Percentiles rank a stretch among this genome's conserved stretches.
These are phyloP conservation scores for Metarhizium robertsii DNA, from an alignment of 2,329 filamentous ascomycete genomes.

Conservation along the genomic window DNA sequence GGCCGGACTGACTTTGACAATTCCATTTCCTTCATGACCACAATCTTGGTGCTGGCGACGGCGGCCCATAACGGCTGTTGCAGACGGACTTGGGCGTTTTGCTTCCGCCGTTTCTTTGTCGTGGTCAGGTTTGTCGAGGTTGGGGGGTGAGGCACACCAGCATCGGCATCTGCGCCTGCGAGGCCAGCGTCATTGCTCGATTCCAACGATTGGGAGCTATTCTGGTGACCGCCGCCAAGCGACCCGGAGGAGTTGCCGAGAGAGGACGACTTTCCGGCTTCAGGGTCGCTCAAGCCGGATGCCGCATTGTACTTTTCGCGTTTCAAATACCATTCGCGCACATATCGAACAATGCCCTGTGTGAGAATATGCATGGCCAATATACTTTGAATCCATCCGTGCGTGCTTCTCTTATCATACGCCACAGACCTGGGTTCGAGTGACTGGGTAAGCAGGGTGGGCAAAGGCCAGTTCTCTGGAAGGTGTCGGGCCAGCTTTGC, in stretches of 20 bases:
- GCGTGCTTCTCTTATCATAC: constrained; percentile 50
- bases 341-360: constrained; percentile 61
- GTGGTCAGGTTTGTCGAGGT: constrained; percentile 32
- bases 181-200: constrained; percentile 28
- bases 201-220: not conserved
- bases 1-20: constrained; percentile 62
- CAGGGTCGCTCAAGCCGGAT: constrained; percentile 47
- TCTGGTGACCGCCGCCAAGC: constrained; percentile 16
- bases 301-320: constrained; percentile 46
- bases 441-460: constrained; percentile 35
- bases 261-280: constrained; percentile 45
- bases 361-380: constrained; percentile 68
- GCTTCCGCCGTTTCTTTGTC: constrained; percentile 76
- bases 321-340: constrained; percentile 58
- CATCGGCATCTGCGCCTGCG: constrained; percentile 43
- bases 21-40: constrained; percentile 85
- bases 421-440: constrained; percentile 29
- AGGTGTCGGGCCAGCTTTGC: constrained; percentile 35
- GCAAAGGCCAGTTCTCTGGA: constrained; percentile 36
- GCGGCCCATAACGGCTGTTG: constrained; percentile 92
- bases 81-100: constrained; percentile 82
- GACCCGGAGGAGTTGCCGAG: constrained; percentile 13
- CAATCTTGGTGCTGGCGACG: constrained; percentile 91
- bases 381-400: constrained; percentile 58
- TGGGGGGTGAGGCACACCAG: constrained; percentile 15